Percentiles rank a stretch among this genome's conserved stretches.
Evolutionary conservation across 2,329 filamentous ascomycete species (phyloP).

Genomic region (Beauveria medogensis): DNA sequence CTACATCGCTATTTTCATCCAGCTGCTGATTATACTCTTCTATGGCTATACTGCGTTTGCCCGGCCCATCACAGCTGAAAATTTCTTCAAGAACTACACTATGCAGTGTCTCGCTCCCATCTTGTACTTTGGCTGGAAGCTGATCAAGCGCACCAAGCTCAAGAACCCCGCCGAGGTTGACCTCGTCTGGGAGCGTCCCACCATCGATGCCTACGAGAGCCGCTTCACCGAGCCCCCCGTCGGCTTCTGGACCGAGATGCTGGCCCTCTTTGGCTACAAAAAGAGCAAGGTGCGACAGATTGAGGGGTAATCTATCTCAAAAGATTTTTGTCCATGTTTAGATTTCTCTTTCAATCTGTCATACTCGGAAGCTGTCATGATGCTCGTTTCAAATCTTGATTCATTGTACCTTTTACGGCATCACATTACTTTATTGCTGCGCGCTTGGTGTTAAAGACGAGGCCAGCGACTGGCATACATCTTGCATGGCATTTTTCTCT

Average conservation of each 20-base stretch:
- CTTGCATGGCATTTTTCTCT: not conserved
- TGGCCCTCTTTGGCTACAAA: conserved; percentile 33
- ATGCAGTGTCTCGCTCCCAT: conserved; percentile 47
- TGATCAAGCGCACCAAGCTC: conserved; percentile 50
- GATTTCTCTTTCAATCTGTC: not conserved
- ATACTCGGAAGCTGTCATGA: too few species aligned
- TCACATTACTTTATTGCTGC: not conserved
- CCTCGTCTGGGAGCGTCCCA: conserved; percentile 51
- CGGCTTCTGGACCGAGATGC: conserved; percentile 49
- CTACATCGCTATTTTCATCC: conserved; percentile 35
- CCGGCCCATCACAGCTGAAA: conserved; percentile 37
- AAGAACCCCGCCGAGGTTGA: conserved; percentile 47
- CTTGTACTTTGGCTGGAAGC: conserved; percentile 54
- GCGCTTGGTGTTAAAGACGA: too few species aligned
- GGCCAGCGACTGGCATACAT: not conserved
- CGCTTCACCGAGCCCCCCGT: conserved; percentile 39
- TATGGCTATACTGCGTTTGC: conserved; percentile 49
- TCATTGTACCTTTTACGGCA: not conserved
- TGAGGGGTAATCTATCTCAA: conserved; percentile 16
- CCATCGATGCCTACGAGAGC: conserved; percentile 50
- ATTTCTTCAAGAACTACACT: conserved; percentile 46
- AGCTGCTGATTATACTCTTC: conserved; percentile 35
- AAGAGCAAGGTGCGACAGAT: conserved; percentile 15
- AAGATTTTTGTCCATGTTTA: not conserved
- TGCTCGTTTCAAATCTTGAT: not conserved